Evolutionary conservation across 257 asterid species (phyloP).

Genomic region (Solanum piurae): DNA sequence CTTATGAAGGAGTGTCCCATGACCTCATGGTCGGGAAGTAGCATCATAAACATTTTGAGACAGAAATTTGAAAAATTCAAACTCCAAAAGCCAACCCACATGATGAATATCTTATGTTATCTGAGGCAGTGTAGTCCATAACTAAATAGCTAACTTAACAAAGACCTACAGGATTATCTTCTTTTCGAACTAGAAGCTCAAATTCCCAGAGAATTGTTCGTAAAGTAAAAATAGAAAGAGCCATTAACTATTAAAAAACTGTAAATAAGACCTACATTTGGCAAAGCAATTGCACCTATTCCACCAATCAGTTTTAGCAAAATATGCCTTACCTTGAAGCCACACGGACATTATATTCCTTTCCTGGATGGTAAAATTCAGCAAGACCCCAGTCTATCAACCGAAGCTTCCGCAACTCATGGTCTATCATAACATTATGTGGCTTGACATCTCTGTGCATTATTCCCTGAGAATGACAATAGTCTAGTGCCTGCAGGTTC

Average conservation of each 20-base stretch:
- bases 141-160: neutral
- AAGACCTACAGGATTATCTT: neutral
- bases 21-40: neutral
- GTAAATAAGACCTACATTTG: neutral
- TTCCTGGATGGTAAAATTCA: slow-evolving; percentile 68
- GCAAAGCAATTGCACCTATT: neutral
- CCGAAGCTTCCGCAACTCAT: slow-evolving; percentile 68
- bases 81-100: neutral
- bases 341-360: slow-evolving; percentile 75
- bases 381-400: slow-evolving; percentile 82
- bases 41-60: neutral
- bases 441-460: slow-evolving; percentile 83
- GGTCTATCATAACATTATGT: slow-evolving; percentile 84
- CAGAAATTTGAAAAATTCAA: neutral
- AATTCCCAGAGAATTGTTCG: neutral
- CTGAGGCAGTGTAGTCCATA: neutral
- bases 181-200: neutral
- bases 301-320: neutral
- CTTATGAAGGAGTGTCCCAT: neutral
- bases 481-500: slow-evolving; percentile 58
- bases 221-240: neutral
- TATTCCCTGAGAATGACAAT: slow-evolving; percentile 65
- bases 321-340: slow-evolving; percentile 53
- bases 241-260: neutral
- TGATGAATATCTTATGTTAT: neutral